These are phyloP conservation scores for Sporisorium sorghi DNA, from an alignment of 1,284 basidiomycete species.

Conservation along the genomic window DNA sequence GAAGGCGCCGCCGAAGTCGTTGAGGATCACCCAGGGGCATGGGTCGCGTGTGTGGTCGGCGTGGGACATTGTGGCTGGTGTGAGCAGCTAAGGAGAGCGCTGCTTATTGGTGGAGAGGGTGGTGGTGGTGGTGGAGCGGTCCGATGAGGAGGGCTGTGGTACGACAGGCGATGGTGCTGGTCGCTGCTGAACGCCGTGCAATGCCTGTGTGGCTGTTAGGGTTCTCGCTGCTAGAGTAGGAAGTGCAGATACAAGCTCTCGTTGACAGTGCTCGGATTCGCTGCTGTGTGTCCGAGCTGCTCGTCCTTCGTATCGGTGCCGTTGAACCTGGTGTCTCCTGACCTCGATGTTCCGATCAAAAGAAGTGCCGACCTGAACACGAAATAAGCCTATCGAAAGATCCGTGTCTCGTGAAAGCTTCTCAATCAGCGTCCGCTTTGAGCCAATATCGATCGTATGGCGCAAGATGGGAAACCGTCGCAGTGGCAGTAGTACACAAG, in stretches of 20 bases:
- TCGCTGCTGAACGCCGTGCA: no score
- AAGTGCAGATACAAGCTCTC: neutral
- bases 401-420: no score
- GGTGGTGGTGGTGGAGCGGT: neutral
- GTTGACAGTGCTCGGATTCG: neutral
- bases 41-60: slow-evolving; percentile 66
- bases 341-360: neutral
- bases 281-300: neutral
- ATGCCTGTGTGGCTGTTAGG: neutral
- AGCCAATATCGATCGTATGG: no score
- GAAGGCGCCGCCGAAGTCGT: slow-evolving; percentile 92
- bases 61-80: slow-evolving; percentile 45
- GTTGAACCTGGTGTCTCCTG: neutral
- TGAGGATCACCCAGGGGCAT: slow-evolving; percentile 96
- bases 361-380: neutral
- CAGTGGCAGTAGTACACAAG: neutral
- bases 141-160: no score
- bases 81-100: no score
- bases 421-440: no score
- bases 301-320: neutral
- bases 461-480: no score
- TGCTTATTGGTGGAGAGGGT: neutral
- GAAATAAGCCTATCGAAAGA: no score
- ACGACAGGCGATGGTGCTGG: no score
- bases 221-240: neutral